Conservation (phyloP, 169 alveolate species). For the Besnoitia besnoiti region DNA sequence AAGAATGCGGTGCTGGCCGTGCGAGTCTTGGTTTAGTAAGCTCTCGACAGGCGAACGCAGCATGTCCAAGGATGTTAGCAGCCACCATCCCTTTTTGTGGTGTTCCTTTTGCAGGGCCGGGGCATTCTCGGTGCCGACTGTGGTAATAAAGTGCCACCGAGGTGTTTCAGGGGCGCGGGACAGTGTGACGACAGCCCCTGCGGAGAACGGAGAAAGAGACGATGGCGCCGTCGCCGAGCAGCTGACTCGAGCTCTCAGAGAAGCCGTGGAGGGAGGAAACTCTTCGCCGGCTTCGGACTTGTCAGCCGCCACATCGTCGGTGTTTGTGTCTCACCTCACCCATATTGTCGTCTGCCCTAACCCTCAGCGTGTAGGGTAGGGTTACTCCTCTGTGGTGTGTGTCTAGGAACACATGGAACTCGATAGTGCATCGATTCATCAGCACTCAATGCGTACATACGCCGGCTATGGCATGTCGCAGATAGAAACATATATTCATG, state of each 20-base stretch:
- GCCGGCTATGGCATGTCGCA: too few relatives aligned
- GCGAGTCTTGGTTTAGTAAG: background rate
- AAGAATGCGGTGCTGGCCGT: too few relatives aligned
- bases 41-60: background rate
- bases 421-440: too few relatives aligned
- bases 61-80: background rate
- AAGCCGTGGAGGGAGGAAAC: background rate
- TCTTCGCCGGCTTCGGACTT: background rate
- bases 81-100: background rate
- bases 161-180: background rate
- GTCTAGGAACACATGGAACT: too few relatives aligned
- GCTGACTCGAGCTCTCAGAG: background rate
- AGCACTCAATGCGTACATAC: too few relatives aligned
- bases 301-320: background rate
- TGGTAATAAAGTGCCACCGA: background rate
- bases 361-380: background rate
- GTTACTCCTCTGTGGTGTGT: too few relatives aligned
- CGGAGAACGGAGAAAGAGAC: background rate
- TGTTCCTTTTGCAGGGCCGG: background rate
- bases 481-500: too few relatives aligned
- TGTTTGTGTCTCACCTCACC: conserved; percentile 1
- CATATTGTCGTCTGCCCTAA: background rate
- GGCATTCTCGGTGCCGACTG: conserved; percentile 16
- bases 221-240: background rate
- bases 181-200: background rate